Evolutionary conservation across 495 filamentous ascomycete species (phyloP).

Genomic region (Xylaria scruposa): DNA sequence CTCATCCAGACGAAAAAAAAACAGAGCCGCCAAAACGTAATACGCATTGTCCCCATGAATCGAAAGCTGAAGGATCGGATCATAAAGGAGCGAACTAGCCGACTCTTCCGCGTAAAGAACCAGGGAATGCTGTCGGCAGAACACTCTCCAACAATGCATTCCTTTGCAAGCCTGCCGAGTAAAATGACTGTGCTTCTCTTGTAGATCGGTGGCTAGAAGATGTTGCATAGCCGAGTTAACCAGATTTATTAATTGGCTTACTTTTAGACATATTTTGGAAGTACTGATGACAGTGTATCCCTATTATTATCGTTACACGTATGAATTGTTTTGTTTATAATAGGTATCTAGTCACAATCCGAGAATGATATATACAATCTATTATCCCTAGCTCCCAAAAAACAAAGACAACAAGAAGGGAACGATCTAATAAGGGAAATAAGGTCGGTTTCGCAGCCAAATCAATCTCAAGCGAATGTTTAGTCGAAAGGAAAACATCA

Average conservation of each 20-base stretch:
- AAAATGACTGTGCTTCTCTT: neutral
- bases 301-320: neutral
- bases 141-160: neutral
- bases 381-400: neutral
- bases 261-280: neutral
- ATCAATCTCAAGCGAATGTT: too few species aligned
- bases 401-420: neutral
- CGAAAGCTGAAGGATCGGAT: slow-evolving; percentile 6
- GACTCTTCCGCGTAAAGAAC: neutral
- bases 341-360: neutral
- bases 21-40: neutral
- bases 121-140: neutral
- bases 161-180: neutral
- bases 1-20: neutral
- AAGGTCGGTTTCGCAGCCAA: neutral
- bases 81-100: slow-evolving; percentile 1
- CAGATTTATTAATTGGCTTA: neutral
- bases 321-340: neutral
- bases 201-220: neutral
- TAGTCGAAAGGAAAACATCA: neutral
- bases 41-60: neutral
- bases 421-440: neutral
- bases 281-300: neutral
- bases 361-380: neutral
- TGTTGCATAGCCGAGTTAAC: slow-evolving; percentile 9